Conservation (phyloP, 768 basidiomycete genomes). For the Suillus cothurnatus region DNA sequence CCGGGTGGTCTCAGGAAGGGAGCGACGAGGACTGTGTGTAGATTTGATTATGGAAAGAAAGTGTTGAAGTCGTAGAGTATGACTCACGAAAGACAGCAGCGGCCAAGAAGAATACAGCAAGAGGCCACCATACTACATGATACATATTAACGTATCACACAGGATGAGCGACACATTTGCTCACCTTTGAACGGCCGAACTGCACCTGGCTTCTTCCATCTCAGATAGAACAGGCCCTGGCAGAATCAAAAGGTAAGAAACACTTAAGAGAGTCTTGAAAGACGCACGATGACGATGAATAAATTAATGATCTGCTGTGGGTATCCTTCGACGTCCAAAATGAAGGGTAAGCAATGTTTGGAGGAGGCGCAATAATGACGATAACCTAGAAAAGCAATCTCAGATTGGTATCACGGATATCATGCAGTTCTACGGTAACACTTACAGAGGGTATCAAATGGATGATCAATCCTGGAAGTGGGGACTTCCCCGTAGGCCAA, state of each 20-base stretch:
- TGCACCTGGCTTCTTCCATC: constrained; percentile 50
- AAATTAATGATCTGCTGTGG: constrained; percentile 58
- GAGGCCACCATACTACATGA: constrained; percentile 51
- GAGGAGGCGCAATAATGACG: constrained; percentile 56
- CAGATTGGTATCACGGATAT: neutral
- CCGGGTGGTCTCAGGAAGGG: constrained; percentile 59
- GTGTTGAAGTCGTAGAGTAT: neutral
- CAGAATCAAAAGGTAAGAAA: neutral
- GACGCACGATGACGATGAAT: constrained; percentile 55
- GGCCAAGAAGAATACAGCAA: constrained; percentile 56
- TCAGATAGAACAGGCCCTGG: constrained; percentile 57
- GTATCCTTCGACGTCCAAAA: constrained; percentile 53
- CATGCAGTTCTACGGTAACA: neutral
- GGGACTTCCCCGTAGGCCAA: constrained; percentile 60
- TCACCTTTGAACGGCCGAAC: constrained; percentile 56
- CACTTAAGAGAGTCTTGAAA: neutral
- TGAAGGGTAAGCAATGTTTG: constrained; percentile 57
- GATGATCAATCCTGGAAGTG: constrained; percentile 56
- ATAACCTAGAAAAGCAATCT: constrained; percentile 53
- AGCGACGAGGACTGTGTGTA: constrained; percentile 48
- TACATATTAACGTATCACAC: neutral
- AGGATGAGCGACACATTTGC: neutral
- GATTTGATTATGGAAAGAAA: neutral
- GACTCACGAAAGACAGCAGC: constrained; percentile 53
- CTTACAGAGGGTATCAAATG: constrained; percentile 55